Evolutionary conservation across 139 green algal species (phyloP), one percentile per base, ranked within the genome.

Genomic region (Marvania coccoides): DNA sequence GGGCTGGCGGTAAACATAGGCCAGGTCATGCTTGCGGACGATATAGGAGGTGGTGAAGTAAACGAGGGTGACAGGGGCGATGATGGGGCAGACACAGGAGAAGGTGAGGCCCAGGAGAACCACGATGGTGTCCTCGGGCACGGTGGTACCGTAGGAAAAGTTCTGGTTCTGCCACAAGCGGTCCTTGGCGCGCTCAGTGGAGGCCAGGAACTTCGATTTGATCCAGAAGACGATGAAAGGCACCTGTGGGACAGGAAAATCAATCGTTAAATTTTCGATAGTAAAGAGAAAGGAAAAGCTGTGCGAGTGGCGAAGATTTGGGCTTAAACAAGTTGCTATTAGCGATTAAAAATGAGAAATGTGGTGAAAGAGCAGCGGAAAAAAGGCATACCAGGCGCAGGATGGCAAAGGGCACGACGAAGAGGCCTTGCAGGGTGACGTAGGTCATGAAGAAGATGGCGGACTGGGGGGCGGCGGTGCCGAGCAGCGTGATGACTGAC

Each of bases 381-480:
- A 35, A 6, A 19, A 3, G 31, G 8, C 8, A 0, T 0, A 36
- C 6, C 19, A 30, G 6, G 6, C 42, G 33, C 2, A 47, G 3
- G 33, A 65, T 63, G 5, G 33, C 19, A 14, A 23, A n/a, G 33
- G 33, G 58, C 26, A 15, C 58, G 26, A 30, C 36, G 30, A 53
- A 31, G 51, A 59, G 10, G 10, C 12, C 51, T 42, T 55, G 66
- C 58, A 86, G 56, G 14, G 84, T 67, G 57, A 91, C 72, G 71
- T 83, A 93, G 12, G 71, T 73, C 33, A 84, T 79, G 74, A 91
- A 93, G 74, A 93, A 91, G 57, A 76, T 80, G 26, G 83, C 76
- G 2, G 79, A 83, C 71, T 91, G 85, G 4, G 83, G 83, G 1
- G 78, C 83, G 2, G 69, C 70, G 0, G 74, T 78, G 35, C 86